Evolutionary conservation across 352 stramenopile species (phyloP), one percentile per base, ranked within the genome.

Genomic region (Phytopythium mirpurense): DNA sequence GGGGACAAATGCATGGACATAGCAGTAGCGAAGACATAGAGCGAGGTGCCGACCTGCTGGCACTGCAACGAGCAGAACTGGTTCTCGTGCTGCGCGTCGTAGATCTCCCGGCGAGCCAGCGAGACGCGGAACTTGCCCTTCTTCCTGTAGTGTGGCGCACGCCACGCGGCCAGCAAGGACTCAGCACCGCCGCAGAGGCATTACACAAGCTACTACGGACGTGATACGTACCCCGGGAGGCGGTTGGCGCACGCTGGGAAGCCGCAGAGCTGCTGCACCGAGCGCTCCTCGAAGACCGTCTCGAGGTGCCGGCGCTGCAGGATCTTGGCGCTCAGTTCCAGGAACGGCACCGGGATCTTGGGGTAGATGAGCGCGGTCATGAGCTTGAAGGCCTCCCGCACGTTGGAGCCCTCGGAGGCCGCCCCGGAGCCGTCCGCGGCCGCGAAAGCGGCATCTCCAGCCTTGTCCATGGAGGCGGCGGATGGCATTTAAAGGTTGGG

Each of bases 221-320:
- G 10, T 18, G 46, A 10, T 29, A 62, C 78, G 51, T 47, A 87
- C 83, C 71, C 66, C 31, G 49, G 15, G 21, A 92, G 56, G 21
- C 46, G 53, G 26, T 88, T 85, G 53, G 63, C 65, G 48, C 84
- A 94, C n/a, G 69, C 54, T 21, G 84, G 84, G 46, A 90, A 88
- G 14, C 67, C 84, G 50, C 84, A 94, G 44, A 81, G 78, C 29
- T 56, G 65, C 44, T 88, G 79, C 32, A 84, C 69, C 1, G 74
- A 62, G 38, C 84, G 84, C 58, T 94, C 84, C 44, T 92, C 78
- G 53, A 92, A 93, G 23, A 94, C 76, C 6, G 80, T 83, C 58
- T 91, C 75, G 59, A 92, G 72, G 63, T 94, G 84, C 26, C 78
- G 72, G 21, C 74, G 77, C 65, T 92, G 84, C 41, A 94, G 67